Percentiles rank a stretch among this genome's conserved stretches.
Conservation (phyloP, 75 land plant genomes). For the Picea sitchensis region DNA sequence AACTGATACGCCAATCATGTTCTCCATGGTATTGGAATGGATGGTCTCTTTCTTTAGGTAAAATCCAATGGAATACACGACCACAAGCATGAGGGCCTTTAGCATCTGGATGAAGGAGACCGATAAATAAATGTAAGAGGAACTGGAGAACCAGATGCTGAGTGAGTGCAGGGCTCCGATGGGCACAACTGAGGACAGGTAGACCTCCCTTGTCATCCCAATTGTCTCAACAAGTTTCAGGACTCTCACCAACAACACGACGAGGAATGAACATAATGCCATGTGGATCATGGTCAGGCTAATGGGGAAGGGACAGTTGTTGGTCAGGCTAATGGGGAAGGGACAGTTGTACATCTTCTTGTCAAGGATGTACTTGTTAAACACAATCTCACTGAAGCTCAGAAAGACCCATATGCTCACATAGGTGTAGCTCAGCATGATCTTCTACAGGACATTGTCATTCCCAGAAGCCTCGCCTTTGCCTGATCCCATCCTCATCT, state of each 20-base stretch:
- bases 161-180: slow-evolving; percentile 85
- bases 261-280: slow-evolving; percentile 85
- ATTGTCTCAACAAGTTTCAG: slow-evolving; percentile 73
- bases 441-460: too few species aligned
- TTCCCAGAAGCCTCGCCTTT: too few species aligned
- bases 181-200: slow-evolving; percentile 79
- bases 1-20: slow-evolving; percentile 76
- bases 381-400: too few species aligned
- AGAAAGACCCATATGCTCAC: too few species aligned
- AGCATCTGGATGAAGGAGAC: slow-evolving; percentile 97
- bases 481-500: too few species aligned
- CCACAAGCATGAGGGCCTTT: slow-evolving; percentile 95
- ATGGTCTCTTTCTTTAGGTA: slow-evolving; percentile 59
- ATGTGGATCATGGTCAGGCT: slow-evolving; percentile 28
- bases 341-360: too few species aligned
- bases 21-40: slow-evolving; percentile 50
- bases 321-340: too few species aligned
- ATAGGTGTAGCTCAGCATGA: too few species aligned
- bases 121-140: slow-evolving; percentile 88
- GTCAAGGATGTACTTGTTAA: too few species aligned
- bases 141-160: slow-evolving; percentile 88
- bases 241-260: slow-evolving; percentile 62
- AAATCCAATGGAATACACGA: slow-evolving; percentile 74
- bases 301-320: too few species aligned
- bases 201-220: slow-evolving; percentile 58